Conservation (phyloP, 2,329 filamentous ascomycete species). For the Penicillium sp. region DNA sequence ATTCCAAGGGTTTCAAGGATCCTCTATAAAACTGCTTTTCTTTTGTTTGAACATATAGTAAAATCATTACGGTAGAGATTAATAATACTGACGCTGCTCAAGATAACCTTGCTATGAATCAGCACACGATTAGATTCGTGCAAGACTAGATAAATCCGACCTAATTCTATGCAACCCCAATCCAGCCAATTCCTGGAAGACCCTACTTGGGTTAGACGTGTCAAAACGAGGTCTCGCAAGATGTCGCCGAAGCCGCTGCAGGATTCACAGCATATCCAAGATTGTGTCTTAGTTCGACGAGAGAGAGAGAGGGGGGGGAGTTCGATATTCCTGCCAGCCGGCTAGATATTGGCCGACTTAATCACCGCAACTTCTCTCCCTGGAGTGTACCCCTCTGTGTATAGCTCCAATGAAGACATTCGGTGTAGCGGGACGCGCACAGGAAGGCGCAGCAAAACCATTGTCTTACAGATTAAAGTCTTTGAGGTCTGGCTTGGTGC, state of each 20-base stretch:
- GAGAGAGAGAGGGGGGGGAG: not conserved
- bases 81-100: not conserved
- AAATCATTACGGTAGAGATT: not conserved
- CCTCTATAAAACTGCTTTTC: not conserved
- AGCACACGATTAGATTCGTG: not conserved
- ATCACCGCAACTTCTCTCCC: not conserved
- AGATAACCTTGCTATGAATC: not conserved
- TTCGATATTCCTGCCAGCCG: not conserved
- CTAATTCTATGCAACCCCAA: not conserved
- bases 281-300: not conserved
- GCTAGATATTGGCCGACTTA: not conserved
- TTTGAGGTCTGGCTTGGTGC: not conserved
- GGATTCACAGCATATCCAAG: not conserved
- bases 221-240: not conserved
- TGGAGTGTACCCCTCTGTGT: not conserved
- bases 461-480: not conserved
- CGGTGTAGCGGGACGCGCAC: not conserved
- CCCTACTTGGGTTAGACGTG: not conserved
- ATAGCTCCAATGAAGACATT: not conserved
- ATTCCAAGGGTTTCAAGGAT: not conserved
- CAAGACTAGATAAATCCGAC: not conserved
- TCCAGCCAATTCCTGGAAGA: not conserved
- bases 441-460: not conserved
- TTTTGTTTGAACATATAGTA: not conserved
- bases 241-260: not conserved